Base-by-base conservation (phyloP, 306 rosid genomes). In the Trifolium repens region DNA sequence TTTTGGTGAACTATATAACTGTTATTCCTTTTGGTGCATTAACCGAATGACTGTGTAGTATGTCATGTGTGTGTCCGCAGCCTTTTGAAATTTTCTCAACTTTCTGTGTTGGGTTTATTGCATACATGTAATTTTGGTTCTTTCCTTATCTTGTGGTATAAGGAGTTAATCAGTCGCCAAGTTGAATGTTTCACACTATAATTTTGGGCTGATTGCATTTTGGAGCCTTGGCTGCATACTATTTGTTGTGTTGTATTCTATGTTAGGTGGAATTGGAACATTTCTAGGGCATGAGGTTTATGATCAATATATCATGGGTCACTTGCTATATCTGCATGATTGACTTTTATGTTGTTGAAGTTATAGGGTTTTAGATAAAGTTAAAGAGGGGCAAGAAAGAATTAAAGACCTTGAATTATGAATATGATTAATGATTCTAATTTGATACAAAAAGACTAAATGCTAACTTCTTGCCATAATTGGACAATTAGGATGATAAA, bases 211-310 rank as follows among this genome's bases (percentile, higher is more conserved):
- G 6, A 46, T 46, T 12, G 49, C 11, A 43, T 43, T 10, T 43
- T 43, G 17, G 17, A 55, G 40, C 53, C 42, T 17, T 55, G 74
- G 61, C 69, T 67, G 74, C 74, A 11, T 58, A 57, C 15, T 46
- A 5, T 55, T 5, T 71, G 46, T 43, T 67, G 24, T 37, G n/a
- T 43, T 58, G 53, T 17, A 19, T 27, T 52, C 30, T 30, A 44
- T 32, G 39, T 12, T n/a, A 37, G n/a, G 37, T 67, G 37, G 49
- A 55, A 65, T 65, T 9, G 15, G 19, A 49, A 62, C 14, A 8
- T 73, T 73, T 60, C 34, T 43, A 59, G 8, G 8, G 69, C 16
- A 73, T 57, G 11, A 26, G 5, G 27, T 43, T 70, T 9, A 16
- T 39, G 13, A 43, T 19, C 46, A 39, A 44, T 58, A 47, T 14